Evolutionary conservation across 257 asterid species (phyloP), one percentile per base, ranked within the genome.

Genomic region (Knoxia roxburghii): DNA sequence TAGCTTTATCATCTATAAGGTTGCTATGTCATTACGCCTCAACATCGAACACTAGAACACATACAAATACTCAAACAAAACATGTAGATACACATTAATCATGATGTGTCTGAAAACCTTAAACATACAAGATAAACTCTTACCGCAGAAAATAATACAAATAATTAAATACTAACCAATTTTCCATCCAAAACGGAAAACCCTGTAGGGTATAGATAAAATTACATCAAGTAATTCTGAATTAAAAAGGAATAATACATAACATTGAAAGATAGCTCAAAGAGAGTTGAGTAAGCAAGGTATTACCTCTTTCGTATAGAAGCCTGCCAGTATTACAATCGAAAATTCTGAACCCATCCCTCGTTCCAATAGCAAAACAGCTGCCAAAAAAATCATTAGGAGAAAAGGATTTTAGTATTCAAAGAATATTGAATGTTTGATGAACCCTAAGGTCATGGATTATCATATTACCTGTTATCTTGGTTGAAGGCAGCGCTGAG

Each of bases 401-500:
- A 41, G 11, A 41, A 45, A 64, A n/a, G 39, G 50, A 43, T 64
- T 33, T 18, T 40, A 30, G 41, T 14, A 45, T 26, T 32, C 32
- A 26, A 29, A 26, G 13, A 35, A 50, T 3, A 20, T 15, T 8
- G 43, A 17, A 18, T 5, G n/a, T 48, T 23, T 40, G 56, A 21
- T 40, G 11, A 56, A 30, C 9, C 18, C 32, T 52, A 21, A 18
- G 32, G 24, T 60, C 45, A 18, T 4, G 27, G 23, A 60, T 41
- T 32, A 54, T 45, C 61, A 61, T 3, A 13, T 29, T 59, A 87
- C 96, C 95, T 87, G 86, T 77, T 78, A 58, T 91, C 98, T 79
- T 91, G 98, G 76, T 91, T 91, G 90, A 91, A 91, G 24, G 98
- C 89, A 73, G 96, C 85, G 70, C 87, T 85, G 64, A 81, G 83